Evolutionary conservation across 768 basidiomycete species (phyloP).

Genomic region (Lactifluus echinatus): DNA sequence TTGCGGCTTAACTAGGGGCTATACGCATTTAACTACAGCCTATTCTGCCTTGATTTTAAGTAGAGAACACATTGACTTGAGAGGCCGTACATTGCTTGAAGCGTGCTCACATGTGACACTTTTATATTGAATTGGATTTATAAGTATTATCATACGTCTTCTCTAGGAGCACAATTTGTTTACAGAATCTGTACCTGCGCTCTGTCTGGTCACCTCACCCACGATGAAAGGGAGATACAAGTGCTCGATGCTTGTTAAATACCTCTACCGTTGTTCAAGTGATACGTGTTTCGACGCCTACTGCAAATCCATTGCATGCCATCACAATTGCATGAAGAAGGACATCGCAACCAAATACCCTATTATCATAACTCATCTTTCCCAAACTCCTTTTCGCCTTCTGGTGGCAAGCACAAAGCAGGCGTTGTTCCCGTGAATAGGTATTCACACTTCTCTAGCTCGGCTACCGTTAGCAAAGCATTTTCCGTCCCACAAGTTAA

Average conservation of each 20-base stretch:
- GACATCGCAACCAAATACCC: background rate
- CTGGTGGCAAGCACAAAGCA: constrained; percentile 63
- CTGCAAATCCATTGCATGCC: background rate
- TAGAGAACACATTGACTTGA: too few species aligned
- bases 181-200: background rate
- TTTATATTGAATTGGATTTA: background rate
- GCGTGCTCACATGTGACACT: background rate
- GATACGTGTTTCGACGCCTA: background rate
- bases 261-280: background rate
- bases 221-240: background rate
- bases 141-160: background rate
- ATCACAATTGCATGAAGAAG: background rate
- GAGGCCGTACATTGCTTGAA: too few species aligned
- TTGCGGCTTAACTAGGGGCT: constrained; percentile 29
- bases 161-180: background rate
- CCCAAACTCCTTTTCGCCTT: constrained; percentile 29
- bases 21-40: background rate
- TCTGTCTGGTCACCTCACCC: background rate
- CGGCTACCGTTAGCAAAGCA: constrained; percentile 62
- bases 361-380: constrained; percentile 27
- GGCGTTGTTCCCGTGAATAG: constrained; percentile 78
- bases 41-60: background rate
- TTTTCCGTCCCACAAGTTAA: constrained; percentile 85
- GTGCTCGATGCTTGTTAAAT: background rate
- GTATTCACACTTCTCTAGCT: constrained; percentile 97